A percentile compares a stretch with the other conserved stretches of the same genome.
These are phyloP conservation scores for Sugiyamaella smithiae DNA, from an alignment of 805 yeast genomes.

Conservation along the genomic window DNA sequence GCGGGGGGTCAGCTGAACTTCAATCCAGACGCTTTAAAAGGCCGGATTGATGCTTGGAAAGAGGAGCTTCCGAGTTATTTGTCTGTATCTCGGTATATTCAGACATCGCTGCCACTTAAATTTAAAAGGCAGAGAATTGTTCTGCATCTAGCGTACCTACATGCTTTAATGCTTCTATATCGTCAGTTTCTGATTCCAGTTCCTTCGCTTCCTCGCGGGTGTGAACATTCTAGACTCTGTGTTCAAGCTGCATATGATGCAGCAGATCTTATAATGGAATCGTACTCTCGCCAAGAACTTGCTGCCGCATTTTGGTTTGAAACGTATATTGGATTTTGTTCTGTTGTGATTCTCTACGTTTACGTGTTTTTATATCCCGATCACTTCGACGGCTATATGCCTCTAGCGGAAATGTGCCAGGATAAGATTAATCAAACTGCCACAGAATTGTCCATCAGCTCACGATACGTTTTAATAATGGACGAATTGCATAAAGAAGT, in stretches of 20 bases:
- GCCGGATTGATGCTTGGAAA: neutral
- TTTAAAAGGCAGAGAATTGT: slow-evolving; percentile 4
- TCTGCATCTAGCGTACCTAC: neutral
- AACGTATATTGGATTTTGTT: slow-evolving; percentile 7
- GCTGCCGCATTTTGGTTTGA: slow-evolving; percentile 8
- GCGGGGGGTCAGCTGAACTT: neutral
- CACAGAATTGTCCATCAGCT: neutral
- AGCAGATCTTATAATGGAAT: neutral
- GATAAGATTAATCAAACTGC: neutral
- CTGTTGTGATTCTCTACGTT: slow-evolving; percentile 5
- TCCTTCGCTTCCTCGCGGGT: neutral
- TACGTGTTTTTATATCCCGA: slow-evolving; percentile 5
- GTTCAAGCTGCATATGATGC: slow-evolving; percentile 1
- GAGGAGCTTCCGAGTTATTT: neutral
- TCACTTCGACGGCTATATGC: neutral
- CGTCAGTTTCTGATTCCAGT: slow-evolving; percentile 2
- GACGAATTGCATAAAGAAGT: slow-evolving; percentile 1
- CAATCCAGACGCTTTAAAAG: neutral
- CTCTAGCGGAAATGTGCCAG: neutral
- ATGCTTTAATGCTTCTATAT: neutral
- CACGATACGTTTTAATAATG: neutral
- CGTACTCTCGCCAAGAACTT: neutral
- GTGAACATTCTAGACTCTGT: neutral
- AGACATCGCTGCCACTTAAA: neutral
- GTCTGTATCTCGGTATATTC: neutral